Base-by-base conservation (phyloP, 192 early-diverging fungal species). In the Lobulomyces angularis region DNA sequence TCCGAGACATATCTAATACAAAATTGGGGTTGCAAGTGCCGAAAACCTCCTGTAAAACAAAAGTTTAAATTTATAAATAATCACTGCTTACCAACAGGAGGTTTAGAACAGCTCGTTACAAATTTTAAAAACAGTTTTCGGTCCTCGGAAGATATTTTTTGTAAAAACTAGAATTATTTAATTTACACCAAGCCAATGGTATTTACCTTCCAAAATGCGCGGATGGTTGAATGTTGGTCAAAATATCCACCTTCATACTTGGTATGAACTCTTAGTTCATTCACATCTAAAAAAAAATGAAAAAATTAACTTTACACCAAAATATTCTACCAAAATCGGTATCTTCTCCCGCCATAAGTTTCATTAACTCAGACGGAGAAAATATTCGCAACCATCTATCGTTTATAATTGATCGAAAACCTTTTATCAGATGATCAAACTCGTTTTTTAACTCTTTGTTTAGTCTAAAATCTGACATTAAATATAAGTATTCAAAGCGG, bases 171-270 rank as follows among this genome's bases (percentile, higher is more conserved):
- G 5, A 35, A 19, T 5, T 7, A 43, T 43, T 35, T 6, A 9
- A 12, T 9, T 35, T 9, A 6, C 16, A 5, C 9, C 27, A n/a
- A 5, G 41, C 14, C 5, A 12, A 12, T 32, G 12, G 12, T 37
- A 20, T 7, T 12, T 9, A 58, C 53, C 44, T 60, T 46, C 58
- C 58, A 60, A 28, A 60, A 50, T 1, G 8, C 12, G 7, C 53
- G 31, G 36, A 60, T 60, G 2, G 58, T 58, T 5, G 35, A n/a
- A 44, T 60, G 58, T 14, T 36, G 31, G 21, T 60, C 58, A 56
- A 55, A 56, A 30, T 60, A 60, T 11, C 58, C 58, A 14, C 53
- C 58, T 28, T 60, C 58, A 40, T 60, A 60, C 18, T 38, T 20
- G 3, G 45, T 46, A 24, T 56, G 34, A 8, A 21, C 8, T 27